Evolutionary conservation across 352 stramenopile species (phyloP).

Genomic region (Globisporangium spinosum): DNA sequence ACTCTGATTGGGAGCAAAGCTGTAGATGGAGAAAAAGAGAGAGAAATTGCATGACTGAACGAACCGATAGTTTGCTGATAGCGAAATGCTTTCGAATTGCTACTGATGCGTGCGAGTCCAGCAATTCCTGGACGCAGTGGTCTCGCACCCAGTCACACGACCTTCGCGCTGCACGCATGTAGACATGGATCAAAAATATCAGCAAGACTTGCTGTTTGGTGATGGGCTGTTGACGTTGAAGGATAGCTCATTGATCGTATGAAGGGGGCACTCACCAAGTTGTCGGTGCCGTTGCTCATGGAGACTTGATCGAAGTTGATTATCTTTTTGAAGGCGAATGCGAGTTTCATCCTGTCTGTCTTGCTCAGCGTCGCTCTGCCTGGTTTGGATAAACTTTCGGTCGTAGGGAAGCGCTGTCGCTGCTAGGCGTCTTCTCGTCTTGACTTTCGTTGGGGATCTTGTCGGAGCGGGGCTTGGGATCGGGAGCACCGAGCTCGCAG

Average conservation of each 20-base stretch:
- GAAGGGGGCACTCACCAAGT: neutral
- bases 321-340: neutral
- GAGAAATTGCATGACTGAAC: neutral
- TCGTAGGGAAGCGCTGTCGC: conserved; percentile 14
- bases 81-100: conserved; percentile 37
- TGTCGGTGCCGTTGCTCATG: neutral
- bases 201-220: neutral
- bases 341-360: neutral
- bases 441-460: neutral
- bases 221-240: neutral
- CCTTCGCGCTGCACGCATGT: conserved; percentile 7
- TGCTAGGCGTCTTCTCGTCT: neutral
- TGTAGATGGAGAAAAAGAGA: too few relatives aligned
- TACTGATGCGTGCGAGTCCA: conserved; percentile 18
- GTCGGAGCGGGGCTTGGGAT: neutral
- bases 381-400: neutral
- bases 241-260: neutral
- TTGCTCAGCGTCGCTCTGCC: neutral
- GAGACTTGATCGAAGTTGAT: neutral
- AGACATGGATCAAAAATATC: neutral
- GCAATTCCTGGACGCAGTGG: conserved; percentile 47
- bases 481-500: neutral
- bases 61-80: conserved; percentile 37
- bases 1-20: too few relatives aligned
- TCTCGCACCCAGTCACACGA: conserved; percentile 42